Conservation (phyloP, 2,329 filamentous ascomycete species). For the Colletotrichum karsti region DNA sequence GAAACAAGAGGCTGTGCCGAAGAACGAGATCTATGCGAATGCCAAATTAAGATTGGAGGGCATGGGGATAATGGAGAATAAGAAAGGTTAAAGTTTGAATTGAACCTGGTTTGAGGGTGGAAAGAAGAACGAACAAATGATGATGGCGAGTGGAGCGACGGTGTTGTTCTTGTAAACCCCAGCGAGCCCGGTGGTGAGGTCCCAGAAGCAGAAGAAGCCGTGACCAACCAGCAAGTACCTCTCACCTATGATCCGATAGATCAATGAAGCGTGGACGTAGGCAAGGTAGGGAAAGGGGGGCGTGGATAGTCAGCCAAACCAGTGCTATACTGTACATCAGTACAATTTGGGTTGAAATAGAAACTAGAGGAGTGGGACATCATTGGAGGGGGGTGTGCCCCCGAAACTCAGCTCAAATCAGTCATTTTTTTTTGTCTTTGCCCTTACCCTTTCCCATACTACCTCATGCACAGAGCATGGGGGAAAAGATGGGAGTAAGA, state of each 20-base stretch:
- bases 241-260: constrained; percentile 20
- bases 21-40: constrained; percentile 14
- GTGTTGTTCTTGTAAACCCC: constrained; percentile 22
- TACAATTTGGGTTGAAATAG: neutral
- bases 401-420: constrained; percentile 5
- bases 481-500: neutral
- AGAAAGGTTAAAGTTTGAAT: constrained; percentile 27
- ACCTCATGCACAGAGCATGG: neutral
- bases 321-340: neutral
- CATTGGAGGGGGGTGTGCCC: neutral
- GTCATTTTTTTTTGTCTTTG: neutral
- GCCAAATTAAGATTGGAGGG: constrained; percentile 22
- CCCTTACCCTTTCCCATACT: neutral
- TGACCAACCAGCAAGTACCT: too few species aligned
- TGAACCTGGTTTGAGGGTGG: constrained; percentile 22
- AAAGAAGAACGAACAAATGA: constrained; percentile 5
- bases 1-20: constrained; percentile 17
- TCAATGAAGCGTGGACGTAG: too few species aligned
- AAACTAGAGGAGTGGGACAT: neutral
- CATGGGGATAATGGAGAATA: constrained; percentile 14
- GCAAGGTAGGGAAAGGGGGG: too few species aligned
- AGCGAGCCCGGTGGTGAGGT: neutral
- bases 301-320: too few species aligned
- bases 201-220: neutral
- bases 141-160: constrained; percentile 20